Base-by-base conservation (phyloP, 2,329 filamentous ascomycete genomes). In the Cytospora piceae region DNA sequence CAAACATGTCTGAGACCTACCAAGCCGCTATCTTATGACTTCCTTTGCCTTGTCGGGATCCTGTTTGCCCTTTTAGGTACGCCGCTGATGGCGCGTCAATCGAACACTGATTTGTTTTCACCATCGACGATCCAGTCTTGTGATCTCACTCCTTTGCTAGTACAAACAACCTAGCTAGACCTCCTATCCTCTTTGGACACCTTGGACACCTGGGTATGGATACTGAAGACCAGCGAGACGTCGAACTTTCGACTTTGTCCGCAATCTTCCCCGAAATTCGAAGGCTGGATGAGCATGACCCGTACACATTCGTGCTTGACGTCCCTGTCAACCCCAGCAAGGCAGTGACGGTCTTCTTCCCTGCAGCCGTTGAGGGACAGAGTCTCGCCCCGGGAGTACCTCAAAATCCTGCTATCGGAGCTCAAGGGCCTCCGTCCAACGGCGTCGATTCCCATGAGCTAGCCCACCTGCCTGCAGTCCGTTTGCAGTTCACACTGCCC, bases 201-300 rank as follows among this genome's bases (percentile, higher is more conserved):
- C 53, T 29, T 24, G 46, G 20, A 29, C 29, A 49, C 20, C 29
- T 14, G 37, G 29, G 60, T 51, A 66, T 66, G 67, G 64, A 68
- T 20, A 46, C 75, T 69, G 81, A 84, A 71, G 83, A 87, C 71
- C 78, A 81, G 69, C 86, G 88, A 58, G 75, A 80, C 63, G 78
- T 82, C 56, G 88, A 90, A 78, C 79, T 90, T 63, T 83, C 81
- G 71, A 83, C 86, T 17, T 81, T 90, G 64, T 77, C 81, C 64
- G 86, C 87, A 68, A 90, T 91, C 71, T 91, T 84, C 69, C 88
- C 88, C n/a, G 88, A 90, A 75, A 83, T 90, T 17, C 79, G 79
- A 34, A 75, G 77, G 11, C 73, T 80, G 24, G 74, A 79, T 55
- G 72, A 78, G 8, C 71, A 80, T 37, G 77, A 81, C 65, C 73